Conservation (phyloP, 208 protist genomes). For the Crithidia acanthocephali region DNA sequence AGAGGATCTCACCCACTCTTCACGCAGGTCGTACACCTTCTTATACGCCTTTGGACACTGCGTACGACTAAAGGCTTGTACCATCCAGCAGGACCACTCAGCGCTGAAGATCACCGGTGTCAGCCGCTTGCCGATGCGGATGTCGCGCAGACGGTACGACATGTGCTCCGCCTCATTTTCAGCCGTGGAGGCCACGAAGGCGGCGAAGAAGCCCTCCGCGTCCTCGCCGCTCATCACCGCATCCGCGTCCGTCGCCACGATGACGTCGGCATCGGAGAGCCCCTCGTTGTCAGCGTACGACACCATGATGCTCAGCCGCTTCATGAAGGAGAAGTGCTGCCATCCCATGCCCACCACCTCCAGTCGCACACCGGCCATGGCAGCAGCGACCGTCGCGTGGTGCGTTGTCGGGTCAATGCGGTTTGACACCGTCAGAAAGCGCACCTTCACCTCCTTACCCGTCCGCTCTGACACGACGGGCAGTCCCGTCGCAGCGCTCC, state of each 20-base stretch:
- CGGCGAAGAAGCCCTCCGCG: neutral
- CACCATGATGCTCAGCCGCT: neutral
- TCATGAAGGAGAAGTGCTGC: neutral
- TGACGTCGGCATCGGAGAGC: constrained; percentile 1
- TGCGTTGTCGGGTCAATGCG: neutral
- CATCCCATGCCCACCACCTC: neutral
- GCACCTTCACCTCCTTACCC: neutral
- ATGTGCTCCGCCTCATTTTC: neutral
- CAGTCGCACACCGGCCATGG: constrained; percentile 2
- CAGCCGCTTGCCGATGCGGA: constrained; percentile 2
- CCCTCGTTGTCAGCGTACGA: neutral
- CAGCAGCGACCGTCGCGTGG: neutral
- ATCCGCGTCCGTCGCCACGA: constrained; percentile 8
- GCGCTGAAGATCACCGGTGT: constrained; percentile 1
- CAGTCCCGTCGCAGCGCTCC: constrained; percentile 10
- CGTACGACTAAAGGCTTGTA: neutral
- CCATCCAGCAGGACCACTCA: neutral
- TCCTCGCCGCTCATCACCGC: constrained; percentile 6
- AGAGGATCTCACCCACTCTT: neutral
- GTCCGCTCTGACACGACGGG: neutral
- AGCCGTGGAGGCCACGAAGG: constrained; percentile 4
- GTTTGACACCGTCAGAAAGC: neutral
- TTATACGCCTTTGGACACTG: neutral
- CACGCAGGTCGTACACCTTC: neutral
- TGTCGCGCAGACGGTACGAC: constrained; percentile 3